Evolutionary conservation across 2,329 filamentous ascomycete genomes (phyloP), one percentile per base, ranked within the genome.

Genomic region (Colletotrichum melonis): DNA sequence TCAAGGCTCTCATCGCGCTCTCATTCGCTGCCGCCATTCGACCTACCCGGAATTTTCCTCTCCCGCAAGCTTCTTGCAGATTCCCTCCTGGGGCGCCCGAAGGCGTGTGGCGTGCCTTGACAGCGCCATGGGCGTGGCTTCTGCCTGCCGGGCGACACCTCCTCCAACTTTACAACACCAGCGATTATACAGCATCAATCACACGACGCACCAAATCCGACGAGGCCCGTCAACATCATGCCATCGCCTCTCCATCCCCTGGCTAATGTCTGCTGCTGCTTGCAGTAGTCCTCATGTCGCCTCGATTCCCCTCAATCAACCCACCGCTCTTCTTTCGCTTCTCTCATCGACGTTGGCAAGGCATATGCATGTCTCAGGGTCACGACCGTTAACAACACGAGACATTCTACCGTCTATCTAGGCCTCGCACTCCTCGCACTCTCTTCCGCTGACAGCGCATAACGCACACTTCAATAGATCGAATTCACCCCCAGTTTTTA

Each of bases 381-480:
- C 26, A 63, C n/a, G 19, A 38, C 7, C 14, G 46, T 14, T 42
- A 60, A 19, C 24, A 16, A n/a, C 24, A 49, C 16, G 24, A 49
- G 24, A 30, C 24, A 49, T 42, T 30, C 38, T 12, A 26, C 14
- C 24, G 42, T n/a, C 38, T n/a, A 49, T 8, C 19, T 42, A 42
- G 38, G 38, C 38, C 38, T 42, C 38, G 38, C 38, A 42, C 38
- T 42, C 49, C 32, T 24, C 19, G 30, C 56, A 49, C 56, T 46
- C 26, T 6, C 4, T 60, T 28, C 8, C 30, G 55, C 66, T 55
- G 66, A 73, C 66, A 70, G 28, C 46, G 67, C 70, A 73, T 56
- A 59, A 38, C 59, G 42, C 42, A 63, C n/a, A 52, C 16, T 32
- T 69, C 28, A 38, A 22, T 12, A 38, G 9, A 35, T 46, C 54